phyloP scores from a whole-genome alignment of 2,329 filamentous ascomycete species.

The Nakataea oryzae region DNA sequence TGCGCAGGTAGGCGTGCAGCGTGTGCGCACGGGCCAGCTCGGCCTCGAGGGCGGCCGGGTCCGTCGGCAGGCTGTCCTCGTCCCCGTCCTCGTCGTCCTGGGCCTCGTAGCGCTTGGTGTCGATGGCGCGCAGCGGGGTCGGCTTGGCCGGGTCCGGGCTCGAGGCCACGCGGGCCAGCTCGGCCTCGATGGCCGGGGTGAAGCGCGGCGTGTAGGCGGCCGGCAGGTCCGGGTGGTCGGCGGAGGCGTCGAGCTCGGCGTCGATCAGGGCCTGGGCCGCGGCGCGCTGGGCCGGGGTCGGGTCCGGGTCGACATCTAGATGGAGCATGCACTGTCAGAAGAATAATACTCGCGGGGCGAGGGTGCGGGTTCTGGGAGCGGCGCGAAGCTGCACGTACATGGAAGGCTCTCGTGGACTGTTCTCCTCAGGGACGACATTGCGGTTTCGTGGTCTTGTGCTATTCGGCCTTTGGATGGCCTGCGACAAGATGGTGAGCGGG shows the following conservation, averaged over 20 bases:
- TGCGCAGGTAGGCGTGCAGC: constrained; percentile 37
- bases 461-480: neutral
- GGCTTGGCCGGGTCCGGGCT: constrained; percentile 18
- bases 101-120: constrained; percentile 75
- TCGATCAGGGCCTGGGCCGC: constrained; percentile 61
- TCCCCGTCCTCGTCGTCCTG: constrained; percentile 36
- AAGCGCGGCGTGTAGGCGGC: constrained; percentile 42
- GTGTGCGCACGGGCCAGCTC: constrained; percentile 46
- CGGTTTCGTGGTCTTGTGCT: neutral
- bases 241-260: constrained; percentile 43
- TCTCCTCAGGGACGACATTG: constrained; percentile 18
- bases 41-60: constrained; percentile 41
- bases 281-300: constrained; percentile 50
- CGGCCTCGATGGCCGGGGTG: constrained; percentile 54
- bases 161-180: constrained; percentile 57
- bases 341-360: neutral
- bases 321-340: constrained; percentile 6
- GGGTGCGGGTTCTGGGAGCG: constrained; percentile 2
- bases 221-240: constrained; percentile 49
- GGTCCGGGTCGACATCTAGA: constrained; percentile 70
- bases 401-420: constrained; percentile 71
- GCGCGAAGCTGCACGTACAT: constrained; percentile 40
- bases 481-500: neutral
- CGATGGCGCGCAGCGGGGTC: constrained; percentile 50
- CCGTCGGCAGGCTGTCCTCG: neutral